These are phyloP conservation scores for Fusarium anthophilum DNA, from an alignment of 2,329 filamentous ascomycete species.

Conservation along the genomic window DNA sequence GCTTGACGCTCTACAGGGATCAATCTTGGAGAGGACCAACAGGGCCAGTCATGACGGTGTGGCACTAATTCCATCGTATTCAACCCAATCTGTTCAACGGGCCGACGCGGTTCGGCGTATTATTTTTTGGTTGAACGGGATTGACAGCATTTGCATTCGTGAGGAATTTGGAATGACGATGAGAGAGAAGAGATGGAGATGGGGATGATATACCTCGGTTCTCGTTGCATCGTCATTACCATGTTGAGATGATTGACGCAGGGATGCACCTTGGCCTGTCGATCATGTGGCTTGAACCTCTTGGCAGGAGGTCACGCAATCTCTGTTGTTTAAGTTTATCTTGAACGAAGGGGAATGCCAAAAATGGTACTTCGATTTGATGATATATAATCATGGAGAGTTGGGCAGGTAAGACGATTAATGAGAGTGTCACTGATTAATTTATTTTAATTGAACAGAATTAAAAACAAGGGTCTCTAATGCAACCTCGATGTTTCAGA, in stretches of 20 bases:
- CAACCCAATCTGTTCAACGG: background rate
- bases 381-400: background rate
- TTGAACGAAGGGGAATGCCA: background rate
- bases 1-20: constrained; percentile 2
- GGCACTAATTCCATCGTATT: constrained; percentile 9
- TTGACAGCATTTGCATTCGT: background rate
- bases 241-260: constrained; percentile 7
- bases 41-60: constrained; percentile 10
- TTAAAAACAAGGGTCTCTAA: constrained; percentile 9
- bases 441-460: background rate
- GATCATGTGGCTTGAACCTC: constrained; percentile 13
- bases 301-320: background rate
- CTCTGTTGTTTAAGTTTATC: background rate
- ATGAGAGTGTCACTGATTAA: background rate
- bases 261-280: constrained; percentile 8
- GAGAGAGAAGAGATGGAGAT: background rate
- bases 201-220: background rate
- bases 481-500: constrained; percentile 21
- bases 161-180: background rate
- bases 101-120: constrained; percentile 14
- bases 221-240: background rate
- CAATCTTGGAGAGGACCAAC: background rate
- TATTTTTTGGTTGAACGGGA: background rate
- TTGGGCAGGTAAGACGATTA: background rate
- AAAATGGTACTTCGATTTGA: background rate